Base-by-base conservation (phyloP, 306 rosid genomes). In the Carpinus fangiana region DNA sequence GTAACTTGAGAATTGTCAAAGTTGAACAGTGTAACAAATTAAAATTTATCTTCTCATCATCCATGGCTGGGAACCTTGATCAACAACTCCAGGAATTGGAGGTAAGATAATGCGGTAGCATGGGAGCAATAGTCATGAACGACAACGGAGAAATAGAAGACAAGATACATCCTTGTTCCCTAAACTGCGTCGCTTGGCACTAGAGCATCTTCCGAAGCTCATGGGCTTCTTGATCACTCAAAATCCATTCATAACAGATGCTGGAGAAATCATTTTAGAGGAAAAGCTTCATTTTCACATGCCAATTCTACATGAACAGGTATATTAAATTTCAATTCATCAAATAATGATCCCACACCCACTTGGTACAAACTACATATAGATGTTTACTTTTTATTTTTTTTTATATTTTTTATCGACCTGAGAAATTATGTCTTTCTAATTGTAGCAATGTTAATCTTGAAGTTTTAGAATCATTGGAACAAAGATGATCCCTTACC, bases 41-140 rank as follows among this genome's bases (percentile, higher is more conserved):
- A 57, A 13, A 17, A 18, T 47, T 53, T 46, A 50, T 80, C 5
- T 41, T 84, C 61, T 62, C 71, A 1, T 3, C 38, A 17, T 74
- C 79, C 0, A 17, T 81, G 14, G 43, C 77, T 1, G 52, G 18
- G 34, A 59, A 28, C 8, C 72, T 76, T 47, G 2, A 23, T 23
- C 26, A 68, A 20, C 43, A 51, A 11, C 78, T 84, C 21, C 2
- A 41, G 4, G 73, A 59, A 21, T 7, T 84, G 9, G 34, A 68
- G 36, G 79, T 84, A 41, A 50, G 4, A 13, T 0, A 52, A 4
- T 80, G 81, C 71, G 9, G 7, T 17, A 54, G 10, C 10, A 28
- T 83, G 74, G 47, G 72, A 18, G 66, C 21, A 6, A 77, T 80
- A 17, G 12, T 84, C 14, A 14, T n/a, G 1, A 14, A 61, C 4